Evolutionary conservation across 2,329 filamentous ascomycete genomes (phyloP), one percentile per base, ranked within the genome.

Genomic region (Daldinia sp.): DNA sequence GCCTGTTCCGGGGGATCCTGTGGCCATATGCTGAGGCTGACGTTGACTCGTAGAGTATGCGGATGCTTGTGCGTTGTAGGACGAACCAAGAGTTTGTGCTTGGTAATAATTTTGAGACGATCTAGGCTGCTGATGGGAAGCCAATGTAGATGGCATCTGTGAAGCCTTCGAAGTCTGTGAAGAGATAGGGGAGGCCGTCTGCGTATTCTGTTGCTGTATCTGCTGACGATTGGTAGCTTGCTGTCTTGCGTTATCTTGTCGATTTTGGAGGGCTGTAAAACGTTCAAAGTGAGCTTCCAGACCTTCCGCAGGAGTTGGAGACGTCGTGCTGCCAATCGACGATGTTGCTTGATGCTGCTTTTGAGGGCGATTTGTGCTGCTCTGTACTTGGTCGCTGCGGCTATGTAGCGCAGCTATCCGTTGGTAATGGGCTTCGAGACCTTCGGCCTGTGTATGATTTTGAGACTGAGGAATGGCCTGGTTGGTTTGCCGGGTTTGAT

Each of bases 71-170:
- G 73, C 37, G 37, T 66, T 71, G 43, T 75, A 76, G 3, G 71
- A 68, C 21, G 73, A 67, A 19, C 60, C 56, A 30, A 74, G 66
- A 27, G 63, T 65, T 34, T 74, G 72, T 17, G 67, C 50, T 53
- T 75, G 73, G 55, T 74, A 76, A 30, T 75, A 76, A 32, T 61
- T 71, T 34, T 74, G 74, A 23, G 70, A 19, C 2, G 68, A 43
- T 53, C 73, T 69, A 0, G 65, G 21, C 34, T 71, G 71, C 58
- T 73, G 73, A 48, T 75, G 73, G 3, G 74, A 70, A 9, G 71
- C 35, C 15, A 75, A 53, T 3, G 72, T 61, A 29, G 68, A 64
- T 3, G 71, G 58, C 67, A 74, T 70, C 39, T 74, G 74, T 3
- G 74, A 67, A 4, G 70, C 49, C 34, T 74, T 74, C 1, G 73